A percentile compares a stretch with the other conserved stretches of the same genome.
These are phyloP conservation scores for Trametes hirsuta DNA, from an alignment of 1,284 basidiomycete species.

Conservation along the genomic window DNA sequence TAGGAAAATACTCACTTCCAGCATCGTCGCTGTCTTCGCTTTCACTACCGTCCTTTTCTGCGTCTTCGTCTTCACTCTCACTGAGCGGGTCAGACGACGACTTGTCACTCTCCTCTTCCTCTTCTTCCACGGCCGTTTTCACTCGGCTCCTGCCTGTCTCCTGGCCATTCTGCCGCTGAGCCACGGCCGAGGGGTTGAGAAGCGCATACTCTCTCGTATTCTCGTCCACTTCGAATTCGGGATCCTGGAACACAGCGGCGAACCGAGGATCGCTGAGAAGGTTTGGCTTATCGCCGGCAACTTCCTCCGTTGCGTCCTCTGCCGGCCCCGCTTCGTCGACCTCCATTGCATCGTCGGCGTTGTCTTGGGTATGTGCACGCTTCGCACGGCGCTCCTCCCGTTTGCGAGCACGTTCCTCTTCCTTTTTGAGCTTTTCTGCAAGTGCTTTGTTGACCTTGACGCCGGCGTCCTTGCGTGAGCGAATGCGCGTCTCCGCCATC, in stretches of 20 bases:
- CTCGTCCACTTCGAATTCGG: slow-evolving; percentile 95
- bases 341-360: slow-evolving; percentile 45
- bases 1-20: slow-evolving; percentile 45
- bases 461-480: slow-evolving; percentile 66
- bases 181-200: slow-evolving; percentile 85
- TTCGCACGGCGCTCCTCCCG: slow-evolving; percentile 62
- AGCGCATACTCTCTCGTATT: slow-evolving; percentile 85
- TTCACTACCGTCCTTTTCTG: slow-evolving; percentile 38
- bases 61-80: slow-evolving; percentile 43
- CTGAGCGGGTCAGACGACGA: slow-evolving; percentile 72
- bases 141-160: slow-evolving; percentile 34
- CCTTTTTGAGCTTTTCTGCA: slow-evolving; percentile 82
- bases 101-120: slow-evolving; percentile 87
- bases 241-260: slow-evolving; percentile 89
- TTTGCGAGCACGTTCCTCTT: slow-evolving; percentile 72
- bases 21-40: slow-evolving; percentile 59
- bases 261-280: slow-evolving; percentile 91
- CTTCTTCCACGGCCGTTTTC: slow-evolving; percentile 87
- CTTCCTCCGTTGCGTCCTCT: slow-evolving; percentile 37
- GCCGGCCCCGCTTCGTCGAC: slow-evolving; percentile 43
- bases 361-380: slow-evolving; percentile 37
- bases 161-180: slow-evolving; percentile 45
- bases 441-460: slow-evolving; percentile 94
- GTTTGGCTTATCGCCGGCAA: slow-evolving; percentile 46
- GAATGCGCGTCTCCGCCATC: slow-evolving; percentile 91